Evolutionary conservation across 441 rosid genomes (phyloP).

Genomic region (Daphne laureola): DNA sequence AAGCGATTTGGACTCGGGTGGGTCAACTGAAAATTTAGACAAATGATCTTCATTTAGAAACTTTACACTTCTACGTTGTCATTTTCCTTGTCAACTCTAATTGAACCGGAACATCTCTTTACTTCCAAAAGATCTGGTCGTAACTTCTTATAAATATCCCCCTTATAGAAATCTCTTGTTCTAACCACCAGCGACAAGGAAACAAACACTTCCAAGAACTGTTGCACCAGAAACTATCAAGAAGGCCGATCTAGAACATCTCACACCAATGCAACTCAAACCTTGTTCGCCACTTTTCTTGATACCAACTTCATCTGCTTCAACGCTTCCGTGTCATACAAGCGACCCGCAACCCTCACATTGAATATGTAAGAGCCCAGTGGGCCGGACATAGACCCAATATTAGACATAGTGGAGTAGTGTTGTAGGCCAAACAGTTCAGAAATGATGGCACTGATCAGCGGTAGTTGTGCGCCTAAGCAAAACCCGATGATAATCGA

Average conservation of each 20-base stretch:
- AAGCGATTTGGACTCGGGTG: too few relatives aligned
- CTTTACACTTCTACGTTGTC: too few relatives aligned
- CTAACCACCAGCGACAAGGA: slow-evolving; percentile 30
- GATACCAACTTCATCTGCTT: slow-evolving; percentile 29
- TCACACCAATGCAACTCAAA: slow-evolving; percentile 27
- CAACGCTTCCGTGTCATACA: slow-evolving; percentile 38
- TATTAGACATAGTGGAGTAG: slow-evolving; percentile 41
- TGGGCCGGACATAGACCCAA: slow-evolving; percentile 37
- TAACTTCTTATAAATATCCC: slow-evolving; percentile 41
- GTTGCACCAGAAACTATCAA: slow-evolving; percentile 29
- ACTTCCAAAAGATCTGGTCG: slow-evolving; percentile 2
- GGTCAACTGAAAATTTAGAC: too few relatives aligned
- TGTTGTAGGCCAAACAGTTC: slow-evolving; percentile 46
- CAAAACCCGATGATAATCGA: slow-evolving; percentile 27
- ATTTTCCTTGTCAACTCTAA: too few relatives aligned
- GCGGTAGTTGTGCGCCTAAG: slow-evolving; percentile 35
- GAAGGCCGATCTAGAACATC: slow-evolving; percentile 31
- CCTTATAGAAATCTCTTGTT: slow-evolving; percentile 30
- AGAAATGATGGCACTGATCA: slow-evolving; percentile 38
- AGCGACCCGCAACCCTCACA: slow-evolving; percentile 33
- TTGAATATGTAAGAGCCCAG: slow-evolving; percentile 36
- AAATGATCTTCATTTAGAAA: too few relatives aligned
- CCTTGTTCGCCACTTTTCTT: slow-evolving; percentile 24
- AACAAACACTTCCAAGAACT: slow-evolving; percentile 24
- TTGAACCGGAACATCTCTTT: too few relatives aligned